Percentiles rank a stretch among this genome's conserved stretches.
Conservation (phyloP, 768 basidiomycete species). For the Lentinula detonsa region DNA sequence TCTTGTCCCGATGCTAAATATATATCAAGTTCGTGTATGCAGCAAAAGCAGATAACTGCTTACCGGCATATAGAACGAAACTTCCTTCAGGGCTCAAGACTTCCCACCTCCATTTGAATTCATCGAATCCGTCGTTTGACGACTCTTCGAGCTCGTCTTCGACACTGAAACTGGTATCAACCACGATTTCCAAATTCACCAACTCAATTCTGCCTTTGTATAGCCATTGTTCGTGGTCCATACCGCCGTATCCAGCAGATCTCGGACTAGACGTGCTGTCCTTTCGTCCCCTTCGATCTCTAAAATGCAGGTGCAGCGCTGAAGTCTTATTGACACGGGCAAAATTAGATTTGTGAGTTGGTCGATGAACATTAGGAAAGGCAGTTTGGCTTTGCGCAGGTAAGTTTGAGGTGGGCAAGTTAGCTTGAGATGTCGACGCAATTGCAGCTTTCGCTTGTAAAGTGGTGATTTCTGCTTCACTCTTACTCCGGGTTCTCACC, state of each 20-base stretch:
- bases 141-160: constrained; percentile 1
- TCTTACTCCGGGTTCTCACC: constrained; percentile 47
- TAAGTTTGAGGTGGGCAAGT: not conserved
- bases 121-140: not conserved
- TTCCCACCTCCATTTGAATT: constrained; percentile 43
- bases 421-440: not conserved
- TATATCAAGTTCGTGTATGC: not conserved
- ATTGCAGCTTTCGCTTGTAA: constrained; percentile 5
- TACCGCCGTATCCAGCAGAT: not conserved
- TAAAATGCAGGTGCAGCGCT: not conserved
- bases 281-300: not conserved
- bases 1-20: constrained; percentile 46
- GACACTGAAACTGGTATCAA: constrained; percentile 22
- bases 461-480: constrained; percentile 49
- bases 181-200: constrained; percentile 72
- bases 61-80: constrained; percentile 70
- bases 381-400: not conserved
- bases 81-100: constrained; percentile 72
- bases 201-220: constrained; percentile 67
- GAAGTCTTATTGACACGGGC: not conserved
- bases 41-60: constrained; percentile 9
- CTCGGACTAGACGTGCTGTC: not conserved
- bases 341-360: not conserved
- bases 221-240: constrained; percentile 59
- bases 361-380: not conserved